Percentiles rank a stretch among this genome's conserved stretches.
phyloP scores from a whole-genome alignment of 2,329 filamentous ascomycete species.

The Exophiala oligosperma region DNA sequence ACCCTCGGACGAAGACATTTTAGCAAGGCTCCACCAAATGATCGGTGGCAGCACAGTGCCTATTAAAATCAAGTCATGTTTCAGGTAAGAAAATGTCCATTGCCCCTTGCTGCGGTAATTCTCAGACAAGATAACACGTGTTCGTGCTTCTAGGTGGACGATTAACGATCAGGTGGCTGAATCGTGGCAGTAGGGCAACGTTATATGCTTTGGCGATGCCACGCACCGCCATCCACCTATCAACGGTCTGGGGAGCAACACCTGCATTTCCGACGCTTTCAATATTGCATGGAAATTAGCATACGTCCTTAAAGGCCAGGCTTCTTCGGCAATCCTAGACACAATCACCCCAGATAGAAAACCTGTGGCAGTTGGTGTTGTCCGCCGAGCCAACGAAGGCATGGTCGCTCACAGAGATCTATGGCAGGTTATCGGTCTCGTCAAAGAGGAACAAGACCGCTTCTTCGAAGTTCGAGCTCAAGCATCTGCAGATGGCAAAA shows the following conservation, averaged over 20 bases:
- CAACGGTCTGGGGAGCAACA: constrained; percentile 37
- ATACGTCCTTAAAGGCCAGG: constrained; percentile 31
- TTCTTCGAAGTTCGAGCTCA: background rate
- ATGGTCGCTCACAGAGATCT: constrained; percentile 6
- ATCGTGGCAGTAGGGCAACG: background rate
- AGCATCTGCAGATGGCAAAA: background rate
- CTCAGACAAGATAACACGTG: too few species aligned
- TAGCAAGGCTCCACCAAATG: background rate
- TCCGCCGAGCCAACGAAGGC: constrained; percentile 17
- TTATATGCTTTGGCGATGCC: constrained; percentile 33
- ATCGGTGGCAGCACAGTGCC: background rate
- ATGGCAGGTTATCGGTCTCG: background rate
- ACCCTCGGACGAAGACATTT: background rate
- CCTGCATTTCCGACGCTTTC: constrained; percentile 36
- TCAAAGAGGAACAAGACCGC: too few species aligned
- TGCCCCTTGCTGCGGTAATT: too few species aligned
- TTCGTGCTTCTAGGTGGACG: background rate
- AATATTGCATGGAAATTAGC: constrained; percentile 39
- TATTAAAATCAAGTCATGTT: too few species aligned
- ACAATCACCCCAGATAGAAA: background rate
- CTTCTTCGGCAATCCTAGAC: constrained; percentile 27
- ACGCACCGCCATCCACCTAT: constrained; percentile 37
- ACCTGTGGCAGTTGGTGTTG: background rate
- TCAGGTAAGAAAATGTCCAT: too few species aligned
- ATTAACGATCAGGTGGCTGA: constrained; percentile 3